These are phyloP conservation scores for Mantamonas sphyraenae DNA, from an alignment of 78 protist genomes.

Conservation along the genomic window DNA sequence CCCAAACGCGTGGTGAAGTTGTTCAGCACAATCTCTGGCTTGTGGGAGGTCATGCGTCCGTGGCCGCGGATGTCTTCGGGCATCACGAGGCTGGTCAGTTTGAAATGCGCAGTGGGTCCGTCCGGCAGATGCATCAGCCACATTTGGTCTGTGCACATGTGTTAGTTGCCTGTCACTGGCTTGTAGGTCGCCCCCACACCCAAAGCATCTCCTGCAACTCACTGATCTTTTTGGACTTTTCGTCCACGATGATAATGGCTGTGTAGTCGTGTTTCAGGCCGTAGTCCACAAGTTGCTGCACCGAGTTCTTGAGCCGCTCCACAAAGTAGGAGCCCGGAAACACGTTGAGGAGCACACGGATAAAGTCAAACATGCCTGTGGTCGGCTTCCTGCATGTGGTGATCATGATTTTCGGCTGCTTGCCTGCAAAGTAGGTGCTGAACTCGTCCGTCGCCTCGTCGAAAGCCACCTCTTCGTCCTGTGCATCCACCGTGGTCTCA, in stretches of 20 bases:
- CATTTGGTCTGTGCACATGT: constrained; percentile 12
- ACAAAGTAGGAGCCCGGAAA: constrained; percentile 11
- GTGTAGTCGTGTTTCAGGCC: constrained; percentile 75
- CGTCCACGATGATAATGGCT: constrained; percentile 82
- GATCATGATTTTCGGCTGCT: constrained; percentile 14
- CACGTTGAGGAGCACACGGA: background rate
- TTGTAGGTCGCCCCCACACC: background rate
- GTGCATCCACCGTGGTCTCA: constrained; percentile 61
- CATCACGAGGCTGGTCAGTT: constrained; percentile 44
- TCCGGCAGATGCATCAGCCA: constrained; percentile 84
- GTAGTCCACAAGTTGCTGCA: constrained; percentile 67
- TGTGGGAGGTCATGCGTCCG: background rate
- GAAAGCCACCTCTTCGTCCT: constrained; percentile 59
- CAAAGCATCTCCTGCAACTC: background rate
- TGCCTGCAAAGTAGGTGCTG: constrained; percentile 7
- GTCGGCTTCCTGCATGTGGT: constrained; percentile 25
- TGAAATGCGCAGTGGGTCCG: constrained; percentile 94
- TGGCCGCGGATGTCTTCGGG: constrained; percentile 39
- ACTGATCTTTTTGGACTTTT: constrained; percentile 41
- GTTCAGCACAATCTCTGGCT: constrained; percentile 87
- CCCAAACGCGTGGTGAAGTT: constrained; percentile 94
- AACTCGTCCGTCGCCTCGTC: constrained; percentile 3
- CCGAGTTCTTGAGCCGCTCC: constrained; percentile 7
- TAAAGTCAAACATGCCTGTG: background rate
- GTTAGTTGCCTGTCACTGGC: background rate